A percentile compares a stretch with the other conserved stretches of the same genome.
Conservation (phyloP, 176 grass and related monocot genomes). For the Musa acuminata region DNA sequence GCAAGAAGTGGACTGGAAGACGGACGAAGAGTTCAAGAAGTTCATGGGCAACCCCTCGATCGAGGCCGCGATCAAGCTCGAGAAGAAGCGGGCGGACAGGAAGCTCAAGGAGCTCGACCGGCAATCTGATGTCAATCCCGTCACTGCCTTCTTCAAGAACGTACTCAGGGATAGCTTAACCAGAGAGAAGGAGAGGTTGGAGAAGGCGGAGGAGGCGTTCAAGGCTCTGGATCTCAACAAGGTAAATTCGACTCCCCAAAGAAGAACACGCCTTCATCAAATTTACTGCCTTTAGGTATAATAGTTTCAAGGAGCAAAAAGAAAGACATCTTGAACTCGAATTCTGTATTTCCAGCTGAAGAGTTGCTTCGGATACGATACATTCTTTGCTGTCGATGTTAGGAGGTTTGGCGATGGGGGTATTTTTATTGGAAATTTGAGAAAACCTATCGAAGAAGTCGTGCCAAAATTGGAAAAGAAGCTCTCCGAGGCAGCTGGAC, state of each 20-base stretch:
- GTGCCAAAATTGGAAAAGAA: conserved; percentile 79
- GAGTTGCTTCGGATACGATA: conserved; percentile 88
- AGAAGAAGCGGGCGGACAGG: conserved; percentile 86
- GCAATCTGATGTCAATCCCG: conserved; percentile 62
- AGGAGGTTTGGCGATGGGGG: conserved; percentile 83
- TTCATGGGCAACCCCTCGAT: conserved; percentile 99
- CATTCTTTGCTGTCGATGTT: conserved; percentile 85
- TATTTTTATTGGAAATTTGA: conserved; percentile 86
- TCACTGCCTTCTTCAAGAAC: conserved; percentile 41
- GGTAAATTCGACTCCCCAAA: conserved; percentile 18
- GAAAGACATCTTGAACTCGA: not conserved
- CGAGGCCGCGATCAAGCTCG: conserved; percentile 82
- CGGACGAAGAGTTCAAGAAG: conserved; percentile 95
- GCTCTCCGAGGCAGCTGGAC: conserved; percentile 67
- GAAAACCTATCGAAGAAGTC: conserved; percentile 73
- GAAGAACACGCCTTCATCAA: not conserved
- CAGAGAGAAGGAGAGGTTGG: conserved; percentile 71
- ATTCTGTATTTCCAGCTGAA: conserved; percentile 37
- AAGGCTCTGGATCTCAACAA: conserved; percentile 87
- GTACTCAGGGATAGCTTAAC: conserved; percentile 46
- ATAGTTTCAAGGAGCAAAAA: not conserved
- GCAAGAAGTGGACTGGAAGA: conserved; percentile 94
- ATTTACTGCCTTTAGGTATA: not conserved
- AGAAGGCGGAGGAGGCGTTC: conserved; percentile 72
- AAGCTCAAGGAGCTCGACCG: conserved; percentile 75